phyloP scores from a whole-genome alignment of 768 basidiomycete genomes.

The Termitomyces sp. region DNA sequence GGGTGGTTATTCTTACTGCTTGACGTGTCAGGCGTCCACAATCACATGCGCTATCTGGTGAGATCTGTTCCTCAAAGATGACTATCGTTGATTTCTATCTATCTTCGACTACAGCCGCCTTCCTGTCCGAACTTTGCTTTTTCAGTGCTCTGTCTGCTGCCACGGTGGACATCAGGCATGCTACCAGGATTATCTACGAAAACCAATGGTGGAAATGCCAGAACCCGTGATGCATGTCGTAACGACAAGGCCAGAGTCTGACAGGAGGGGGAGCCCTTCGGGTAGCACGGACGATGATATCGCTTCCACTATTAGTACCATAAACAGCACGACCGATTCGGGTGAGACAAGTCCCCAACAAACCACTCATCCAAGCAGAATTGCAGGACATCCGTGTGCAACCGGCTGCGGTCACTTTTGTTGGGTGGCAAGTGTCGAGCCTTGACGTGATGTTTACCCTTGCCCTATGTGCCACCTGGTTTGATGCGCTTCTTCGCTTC shows the following conservation, averaged over 20 bases:
- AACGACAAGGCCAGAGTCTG: conserved; percentile 7
- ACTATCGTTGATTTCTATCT: neutral
- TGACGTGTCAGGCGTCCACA: conserved; percentile 41
- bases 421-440: conserved; percentile 45
- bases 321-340: conserved; percentile 15
- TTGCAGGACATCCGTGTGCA: conserved; percentile 63
- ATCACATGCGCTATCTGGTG: conserved; percentile 72
- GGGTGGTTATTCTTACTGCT: conserved; percentile 52
- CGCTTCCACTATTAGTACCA: conserved; percentile 13
- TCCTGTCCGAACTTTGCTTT: conserved; percentile 64
- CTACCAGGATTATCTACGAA: conserved; percentile 58
- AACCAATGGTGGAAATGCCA: conserved; percentile 48
- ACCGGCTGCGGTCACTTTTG: conserved; percentile 82
- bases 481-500: neutral
- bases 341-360: conserved; percentile 15
- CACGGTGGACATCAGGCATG: conserved; percentile 83
- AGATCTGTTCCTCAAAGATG: conserved; percentile 15
- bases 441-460: conserved; percentile 5
- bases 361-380: conserved; percentile 10
- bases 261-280: conserved; percentile 11
- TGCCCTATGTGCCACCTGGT: neutral
- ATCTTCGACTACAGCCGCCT: conserved; percentile 47
- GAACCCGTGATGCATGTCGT: conserved; percentile 13
- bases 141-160: conserved; percentile 70
- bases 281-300: conserved; percentile 22